Evolutionary conservation across 1,284 basidiomycete genomes (phyloP).

Genomic region (Trichosporon sp.): DNA sequence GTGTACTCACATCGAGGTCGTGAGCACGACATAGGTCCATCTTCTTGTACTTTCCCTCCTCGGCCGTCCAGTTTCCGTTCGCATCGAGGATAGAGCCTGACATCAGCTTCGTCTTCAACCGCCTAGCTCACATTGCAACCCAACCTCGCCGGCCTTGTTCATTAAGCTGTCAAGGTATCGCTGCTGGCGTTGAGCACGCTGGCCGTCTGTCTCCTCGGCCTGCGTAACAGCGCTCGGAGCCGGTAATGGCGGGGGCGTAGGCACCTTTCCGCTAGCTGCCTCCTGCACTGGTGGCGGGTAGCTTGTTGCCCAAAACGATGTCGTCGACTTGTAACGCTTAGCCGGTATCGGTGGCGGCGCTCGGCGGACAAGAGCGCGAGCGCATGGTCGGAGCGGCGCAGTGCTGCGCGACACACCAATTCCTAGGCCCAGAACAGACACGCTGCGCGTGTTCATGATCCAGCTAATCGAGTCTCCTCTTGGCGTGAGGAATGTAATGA

Average conservation of each 20-base stretch:
- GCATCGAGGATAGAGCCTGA: constrained; percentile 79
- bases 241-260: constrained; percentile 8
- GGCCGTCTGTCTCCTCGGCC: constrained; percentile 7
- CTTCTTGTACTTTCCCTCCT: constrained; percentile 84
- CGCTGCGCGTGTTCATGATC: not conserved
- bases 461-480: not conserved
- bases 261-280: not conserved
- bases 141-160: constrained; percentile 47
- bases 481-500: too few species aligned
- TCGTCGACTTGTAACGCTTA: not conserved
- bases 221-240: constrained; percentile 9
- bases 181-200: constrained; percentile 21
- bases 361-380: not conserved
- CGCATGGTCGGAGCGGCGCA: not conserved
- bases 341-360: too few species aligned
- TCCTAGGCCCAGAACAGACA: not conserved
- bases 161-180: constrained; percentile 45
- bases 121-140: constrained; percentile 36
- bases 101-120: not conserved
- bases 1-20: constrained; percentile 67
- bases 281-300: constrained; percentile 6
- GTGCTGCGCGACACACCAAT: not conserved
- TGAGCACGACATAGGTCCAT: constrained; percentile 82
- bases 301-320: constrained; percentile 26
- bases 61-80: constrained; percentile 79